Conservation (phyloP, 306 rosid genomes). For the Ormosia emarginata region DNA sequence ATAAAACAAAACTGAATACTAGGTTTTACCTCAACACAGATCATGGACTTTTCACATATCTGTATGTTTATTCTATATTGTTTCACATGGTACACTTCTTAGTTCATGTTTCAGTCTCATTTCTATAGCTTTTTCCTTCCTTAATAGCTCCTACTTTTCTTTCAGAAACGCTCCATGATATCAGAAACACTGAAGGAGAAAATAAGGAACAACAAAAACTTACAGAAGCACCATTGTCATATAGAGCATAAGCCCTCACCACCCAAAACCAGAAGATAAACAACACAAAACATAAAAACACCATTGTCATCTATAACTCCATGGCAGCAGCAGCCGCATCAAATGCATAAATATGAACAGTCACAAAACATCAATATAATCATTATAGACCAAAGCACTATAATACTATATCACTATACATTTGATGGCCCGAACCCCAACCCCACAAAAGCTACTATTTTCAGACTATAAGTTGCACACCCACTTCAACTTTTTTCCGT, state of each 20-base stretch:
- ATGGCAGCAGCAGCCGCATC: neutral
- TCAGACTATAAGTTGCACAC: neutral
- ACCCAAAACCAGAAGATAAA: neutral
- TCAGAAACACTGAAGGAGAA: neutral
- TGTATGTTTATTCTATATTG: neutral
- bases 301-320: neutral
- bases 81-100: neutral
- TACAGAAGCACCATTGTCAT: neutral
- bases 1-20: neutral
- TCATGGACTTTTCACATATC: neutral
- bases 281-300: neutral
- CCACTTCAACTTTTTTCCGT: slow-evolving; percentile 7
- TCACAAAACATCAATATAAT: neutral
- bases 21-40: neutral
- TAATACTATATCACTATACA: neutral
- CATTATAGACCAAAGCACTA: neutral
- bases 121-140: neutral
- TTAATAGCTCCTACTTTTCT: neutral
- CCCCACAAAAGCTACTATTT: neutral
- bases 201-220: neutral
- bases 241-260: neutral
- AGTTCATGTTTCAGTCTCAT: neutral
- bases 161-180: neutral
- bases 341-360: neutral
- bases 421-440: neutral